Conservation (phyloP, 345 rosid genomes). For the Geranium rotundifolium region DNA sequence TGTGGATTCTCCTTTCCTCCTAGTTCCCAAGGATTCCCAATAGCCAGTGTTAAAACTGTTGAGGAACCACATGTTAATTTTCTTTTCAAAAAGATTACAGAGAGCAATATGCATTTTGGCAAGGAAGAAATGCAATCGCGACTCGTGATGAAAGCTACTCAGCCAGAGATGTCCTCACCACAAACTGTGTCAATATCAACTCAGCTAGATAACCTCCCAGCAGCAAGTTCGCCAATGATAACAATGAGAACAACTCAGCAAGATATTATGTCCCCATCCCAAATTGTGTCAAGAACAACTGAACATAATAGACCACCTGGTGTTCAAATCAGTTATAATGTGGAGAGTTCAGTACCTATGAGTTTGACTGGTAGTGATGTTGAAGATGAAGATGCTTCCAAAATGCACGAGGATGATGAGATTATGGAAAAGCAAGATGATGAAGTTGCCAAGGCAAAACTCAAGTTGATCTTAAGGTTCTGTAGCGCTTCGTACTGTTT, state of each 20-base stretch:
- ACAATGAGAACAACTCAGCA: neutral
- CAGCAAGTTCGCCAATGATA: neutral
- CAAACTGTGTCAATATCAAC: neutral
- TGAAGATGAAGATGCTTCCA: conserved; percentile 26
- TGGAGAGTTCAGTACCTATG: conserved; percentile 20
- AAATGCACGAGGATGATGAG: conserved; percentile 25
- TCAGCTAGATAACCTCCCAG: neutral
- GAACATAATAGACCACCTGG: neutral
- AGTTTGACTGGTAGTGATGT: conserved; percentile 16
- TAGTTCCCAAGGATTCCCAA: conserved; percentile 27
- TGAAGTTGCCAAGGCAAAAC: conserved; percentile 67
- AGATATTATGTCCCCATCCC: neutral
- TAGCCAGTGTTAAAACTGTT: conserved; percentile 18
- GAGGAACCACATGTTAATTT: conserved; percentile 24
- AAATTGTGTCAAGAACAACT: neutral
- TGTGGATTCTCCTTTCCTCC: conserved; percentile 25
- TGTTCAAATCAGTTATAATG: conserved; percentile 11
- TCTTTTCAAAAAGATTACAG: conserved; percentile 22
- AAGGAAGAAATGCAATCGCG: conserved; percentile 14
- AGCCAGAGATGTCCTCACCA: neutral
- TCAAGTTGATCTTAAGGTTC: conserved; percentile 79
- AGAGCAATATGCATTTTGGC: conserved; percentile 17
- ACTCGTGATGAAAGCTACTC: neutral
- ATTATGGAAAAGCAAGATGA: conserved; percentile 22
- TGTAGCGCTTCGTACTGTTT: conserved; percentile 11